Percentiles rank a stretch among this genome's conserved stretches.
Conservation (phyloP, 208 protist species). For the Crithidia thermophila region DNA sequence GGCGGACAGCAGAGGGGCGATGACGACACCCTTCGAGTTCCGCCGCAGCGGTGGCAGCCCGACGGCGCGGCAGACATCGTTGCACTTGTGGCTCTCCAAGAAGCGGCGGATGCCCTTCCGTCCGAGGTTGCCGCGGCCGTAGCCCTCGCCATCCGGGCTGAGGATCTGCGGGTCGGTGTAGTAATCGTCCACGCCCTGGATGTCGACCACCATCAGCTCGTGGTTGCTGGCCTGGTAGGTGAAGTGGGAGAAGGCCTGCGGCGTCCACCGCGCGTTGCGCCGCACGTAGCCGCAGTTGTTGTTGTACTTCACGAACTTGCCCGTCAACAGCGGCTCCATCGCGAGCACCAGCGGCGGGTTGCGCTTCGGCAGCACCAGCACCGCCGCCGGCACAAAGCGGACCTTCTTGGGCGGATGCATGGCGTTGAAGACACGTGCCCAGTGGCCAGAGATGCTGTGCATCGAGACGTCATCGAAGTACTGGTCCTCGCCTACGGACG, state of each 20-base stretch:
- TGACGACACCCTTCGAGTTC: constrained; percentile 10
- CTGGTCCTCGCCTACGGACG: constrained; percentile 55
- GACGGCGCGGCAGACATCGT: constrained; percentile 73
- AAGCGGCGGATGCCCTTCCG: constrained; percentile 75
- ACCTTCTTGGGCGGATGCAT: constrained; percentile 67
- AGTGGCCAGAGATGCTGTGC: constrained; percentile 84
- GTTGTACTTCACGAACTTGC: constrained; percentile 91
- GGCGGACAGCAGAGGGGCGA: not conserved
- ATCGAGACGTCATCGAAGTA: constrained; percentile 89
- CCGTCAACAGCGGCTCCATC: constrained; percentile 76
- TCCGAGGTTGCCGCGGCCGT: constrained; percentile 84
- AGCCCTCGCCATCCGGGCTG: constrained; percentile 75
- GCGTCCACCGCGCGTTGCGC: constrained; percentile 72
- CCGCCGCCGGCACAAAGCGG: constrained; percentile 74
- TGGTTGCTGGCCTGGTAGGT: constrained; percentile 76
- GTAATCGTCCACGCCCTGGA: constrained; percentile 90
- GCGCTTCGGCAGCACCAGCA: constrained; percentile 67
- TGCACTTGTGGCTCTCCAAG: constrained; percentile 81
- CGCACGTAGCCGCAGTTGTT: constrained; percentile 90
- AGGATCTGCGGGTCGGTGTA: constrained; percentile 94
- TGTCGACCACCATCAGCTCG: constrained; percentile 83
- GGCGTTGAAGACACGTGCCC: constrained; percentile 73
- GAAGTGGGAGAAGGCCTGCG: constrained; percentile 93
- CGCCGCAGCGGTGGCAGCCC: constrained; percentile 53
- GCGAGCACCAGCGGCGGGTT: constrained; percentile 66